Evolutionary conservation across 2,329 filamentous ascomycete species (phyloP), one percentile per base, ranked within the genome.

Genomic region (Botrytis medusae): DNA sequence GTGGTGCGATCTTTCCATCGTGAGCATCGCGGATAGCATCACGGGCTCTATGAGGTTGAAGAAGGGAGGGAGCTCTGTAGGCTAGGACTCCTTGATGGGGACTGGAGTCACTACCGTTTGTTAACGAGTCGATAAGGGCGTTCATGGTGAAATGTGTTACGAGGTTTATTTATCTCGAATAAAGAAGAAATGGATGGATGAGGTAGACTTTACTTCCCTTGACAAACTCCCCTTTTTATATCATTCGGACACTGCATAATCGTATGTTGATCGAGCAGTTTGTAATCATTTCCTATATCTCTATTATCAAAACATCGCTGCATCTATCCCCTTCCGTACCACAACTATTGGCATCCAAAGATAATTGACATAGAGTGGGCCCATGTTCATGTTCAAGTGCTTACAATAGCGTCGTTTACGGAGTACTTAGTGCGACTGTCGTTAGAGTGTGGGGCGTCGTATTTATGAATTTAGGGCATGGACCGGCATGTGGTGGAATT

Each of bases 1-100:
- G 72, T 5, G 83, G 83, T 1, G 83, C 80, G 51, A 86, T 86
- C 78, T 82, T 85, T 74, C 83, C 84, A 73, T 82, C 79, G 77
- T 86, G 82, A 7, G 84, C 84, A 77, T 86, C 85, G 14, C 82
- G 81, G 63, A 86, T 81, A 46, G 85, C 85, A 40, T 85, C 82
- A 14, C 85, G 82, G 2, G 82, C 81, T 69, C 82, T 79, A 76
- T 85, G 84, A 46, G 85, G 85, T 75, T 86, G 85, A 78, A 85
- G 81, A 60, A 87, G 81, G 22, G 83, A 85, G 1, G 84, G 83
- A 8, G 82, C 83, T 59, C 81, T 79, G 74, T 86, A 86, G 59
- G 81, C 81, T 54, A 76, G 76, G 84, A 86, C 85, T 74, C 83
- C 82, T 44, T 72, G 29, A 65, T 34, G 29, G 7, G 62, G 14